Evolutionary conservation across 31 red algal species (phyloP).

Genomic region (Asparagopsis taxiformis): DNA sequence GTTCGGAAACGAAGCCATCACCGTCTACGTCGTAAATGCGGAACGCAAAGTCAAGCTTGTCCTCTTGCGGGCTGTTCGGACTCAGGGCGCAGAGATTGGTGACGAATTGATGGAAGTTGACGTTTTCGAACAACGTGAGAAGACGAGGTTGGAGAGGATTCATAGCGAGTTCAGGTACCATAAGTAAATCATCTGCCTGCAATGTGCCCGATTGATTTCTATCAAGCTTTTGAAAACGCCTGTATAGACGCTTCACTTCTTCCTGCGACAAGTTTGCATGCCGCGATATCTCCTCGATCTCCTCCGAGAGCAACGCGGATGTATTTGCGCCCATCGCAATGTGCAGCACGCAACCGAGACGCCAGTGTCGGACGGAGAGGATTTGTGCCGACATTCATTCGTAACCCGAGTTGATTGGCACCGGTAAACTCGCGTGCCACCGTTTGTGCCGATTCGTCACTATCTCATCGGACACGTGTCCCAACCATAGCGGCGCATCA

Average conservation of each 20-base stretch:
- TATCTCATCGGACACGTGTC: too few relatives aligned
- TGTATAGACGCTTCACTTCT: conserved; percentile 92
- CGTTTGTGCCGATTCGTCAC: too few relatives aligned
- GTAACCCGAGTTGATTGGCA: too few relatives aligned
- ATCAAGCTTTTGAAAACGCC: conserved; percentile 96
- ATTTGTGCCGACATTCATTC: too few relatives aligned
- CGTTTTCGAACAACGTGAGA: conserved; percentile 71
- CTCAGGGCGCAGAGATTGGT: conserved; percentile 65
- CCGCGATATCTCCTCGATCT: conserved; percentile 91
- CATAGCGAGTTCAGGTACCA: conserved; percentile 98
- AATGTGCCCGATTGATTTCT: conserved; percentile 83
- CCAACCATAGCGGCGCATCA: too few relatives aligned
- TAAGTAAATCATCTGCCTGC: conserved; percentile 72
- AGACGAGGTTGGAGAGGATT: conserved; percentile 94
- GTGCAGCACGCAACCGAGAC: too few relatives aligned
- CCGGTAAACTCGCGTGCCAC: too few relatives aligned
- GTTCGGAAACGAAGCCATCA: conserved; percentile 68
- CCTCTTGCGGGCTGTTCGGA: conserved; percentile 24
- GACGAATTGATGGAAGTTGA: conserved; percentile 95
- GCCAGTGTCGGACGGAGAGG: too few relatives aligned
- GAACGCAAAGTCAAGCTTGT: conserved; percentile 88
- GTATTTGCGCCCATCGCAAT: conserved; percentile 97
- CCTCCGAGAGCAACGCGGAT: conserved; percentile 88
- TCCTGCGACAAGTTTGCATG: conserved; percentile 50
- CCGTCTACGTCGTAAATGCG: conserved; percentile 92